Evolutionary conservation across 192 early-diverging fungal species (phyloP).

Genomic region (Umbelopsis vinacea): DNA sequence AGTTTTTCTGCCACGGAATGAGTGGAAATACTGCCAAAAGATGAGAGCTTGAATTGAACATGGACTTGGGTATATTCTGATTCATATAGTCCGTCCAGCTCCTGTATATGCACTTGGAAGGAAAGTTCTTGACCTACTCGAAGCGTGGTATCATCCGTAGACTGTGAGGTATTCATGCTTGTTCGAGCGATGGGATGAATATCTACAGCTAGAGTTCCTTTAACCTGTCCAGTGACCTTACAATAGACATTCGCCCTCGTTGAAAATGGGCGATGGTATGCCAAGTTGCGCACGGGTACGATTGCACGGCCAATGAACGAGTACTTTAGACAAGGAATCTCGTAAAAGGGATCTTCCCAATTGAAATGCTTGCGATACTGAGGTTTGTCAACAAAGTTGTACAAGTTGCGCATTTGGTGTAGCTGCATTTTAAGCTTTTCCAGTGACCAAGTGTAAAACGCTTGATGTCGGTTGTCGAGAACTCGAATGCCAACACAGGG

Average conservation of each 20-base stretch:
- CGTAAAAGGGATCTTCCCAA: constrained; percentile 66
- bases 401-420: constrained; percentile 52
- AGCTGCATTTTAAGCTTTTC: constrained; percentile 44
- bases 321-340: constrained; percentile 57
- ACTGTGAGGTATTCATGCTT: neutral
- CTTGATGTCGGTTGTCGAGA: constrained; percentile 57
- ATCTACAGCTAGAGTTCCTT: constrained; percentile 45
- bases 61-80: constrained; percentile 70
- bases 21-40: constrained; percentile 54
- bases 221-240: constrained; percentile 46
- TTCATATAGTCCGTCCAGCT: constrained; percentile 63
- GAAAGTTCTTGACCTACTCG: constrained; percentile 53
- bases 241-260: constrained; percentile 47
- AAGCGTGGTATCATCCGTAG: constrained; percentile 32
- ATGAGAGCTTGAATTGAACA: constrained; percentile 69
- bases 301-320: constrained; percentile 58
- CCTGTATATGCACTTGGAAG: constrained; percentile 67
- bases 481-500: constrained; percentile 60
- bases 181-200: constrained; percentile 45
- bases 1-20: constrained; percentile 51
- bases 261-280: constrained; percentile 47
- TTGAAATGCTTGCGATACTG: constrained; percentile 62
- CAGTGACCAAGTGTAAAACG: constrained; percentile 52
- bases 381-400: constrained; percentile 61
- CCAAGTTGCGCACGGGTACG: constrained; percentile 45